A percentile compares a stretch with the other conserved stretches of the same genome.
Evolutionary conservation across 768 basidiomycete genomes (phyloP).

Genomic region (Lyophyllum atratum): DNA sequence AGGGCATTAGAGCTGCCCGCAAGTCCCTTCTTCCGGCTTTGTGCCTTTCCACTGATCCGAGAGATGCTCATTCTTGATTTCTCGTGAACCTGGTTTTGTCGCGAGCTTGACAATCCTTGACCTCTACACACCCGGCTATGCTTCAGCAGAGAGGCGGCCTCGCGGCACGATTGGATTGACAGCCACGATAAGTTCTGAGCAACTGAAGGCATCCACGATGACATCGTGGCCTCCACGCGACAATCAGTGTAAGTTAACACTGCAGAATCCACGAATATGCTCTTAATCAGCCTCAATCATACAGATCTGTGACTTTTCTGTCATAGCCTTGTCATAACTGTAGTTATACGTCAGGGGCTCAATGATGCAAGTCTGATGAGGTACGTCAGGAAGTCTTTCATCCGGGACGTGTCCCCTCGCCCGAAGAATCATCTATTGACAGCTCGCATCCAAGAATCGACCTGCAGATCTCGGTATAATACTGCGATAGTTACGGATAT

Average conservation of each 20-base stretch:
- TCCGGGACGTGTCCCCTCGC: constrained; percentile 5
- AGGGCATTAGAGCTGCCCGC: constrained; percentile 9
- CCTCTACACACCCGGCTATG: not conserved
- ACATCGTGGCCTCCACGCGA: not conserved
- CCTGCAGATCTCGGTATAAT: constrained; percentile 13
- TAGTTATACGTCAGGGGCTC: constrained; percentile 7
- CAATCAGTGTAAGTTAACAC: not conserved
- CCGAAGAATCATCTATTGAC: constrained; percentile 8
- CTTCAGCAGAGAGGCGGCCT: not conserved
- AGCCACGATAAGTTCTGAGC: not conserved
- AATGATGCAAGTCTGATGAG: constrained; percentile 11
- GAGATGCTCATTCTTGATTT: not conserved
- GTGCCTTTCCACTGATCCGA: constrained; percentile 10
- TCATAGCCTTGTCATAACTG: no score
- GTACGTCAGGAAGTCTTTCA: constrained; percentile 12
- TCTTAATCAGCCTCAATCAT: constrained; percentile 13
- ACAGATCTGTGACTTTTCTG: constrained; percentile 11
- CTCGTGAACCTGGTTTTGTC: not conserved
- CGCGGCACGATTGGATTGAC: not conserved
- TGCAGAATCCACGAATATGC: not conserved
- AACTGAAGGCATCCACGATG: not conserved
- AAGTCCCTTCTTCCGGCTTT: not conserved
- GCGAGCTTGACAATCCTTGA: not conserved
- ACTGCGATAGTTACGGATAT: constrained; percentile 14
- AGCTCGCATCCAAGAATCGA: constrained; percentile 14